Evolutionary conservation across 2,329 filamentous ascomycete species (phyloP).

Genomic region (Penicillium sumatraense): DNA sequence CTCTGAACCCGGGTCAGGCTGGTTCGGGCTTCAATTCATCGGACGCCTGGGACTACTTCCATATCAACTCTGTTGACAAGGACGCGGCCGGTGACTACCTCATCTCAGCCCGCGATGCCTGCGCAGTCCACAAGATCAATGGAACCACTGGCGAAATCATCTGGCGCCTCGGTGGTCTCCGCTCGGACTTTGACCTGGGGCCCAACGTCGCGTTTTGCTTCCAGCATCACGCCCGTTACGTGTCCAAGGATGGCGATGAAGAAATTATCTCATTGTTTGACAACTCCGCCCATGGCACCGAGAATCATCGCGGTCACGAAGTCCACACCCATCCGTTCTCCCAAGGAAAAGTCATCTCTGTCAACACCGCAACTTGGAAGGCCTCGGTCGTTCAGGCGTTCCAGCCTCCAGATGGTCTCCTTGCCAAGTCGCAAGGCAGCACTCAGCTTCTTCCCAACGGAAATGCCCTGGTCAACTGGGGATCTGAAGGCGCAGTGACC

Average conservation of each 20-base stretch:
- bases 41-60: constrained; percentile 57
- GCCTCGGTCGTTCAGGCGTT: constrained; percentile 54
- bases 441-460: constrained; percentile 60
- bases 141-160: constrained; percentile 52
- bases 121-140: constrained; percentile 54
- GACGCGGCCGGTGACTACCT: constrained; percentile 51
- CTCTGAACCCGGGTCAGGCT: constrained; percentile 52
- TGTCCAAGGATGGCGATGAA: constrained; percentile 50
- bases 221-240: constrained; percentile 57
- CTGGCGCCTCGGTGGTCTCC: constrained; percentile 53
- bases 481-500: constrained; percentile 52
- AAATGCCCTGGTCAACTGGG: constrained; percentile 63
- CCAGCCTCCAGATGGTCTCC: constrained; percentile 54
- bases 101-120: constrained; percentile 53
- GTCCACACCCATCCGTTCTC: constrained; percentile 48
- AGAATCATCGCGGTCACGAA: constrained; percentile 37
- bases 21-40: constrained; percentile 42
- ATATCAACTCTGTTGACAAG: constrained; percentile 53
- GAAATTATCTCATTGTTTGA: constrained; percentile 60
- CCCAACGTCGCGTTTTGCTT: constrained; percentile 54
- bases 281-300: constrained; percentile 54
- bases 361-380: constrained; percentile 50
- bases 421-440: constrained; percentile 57
- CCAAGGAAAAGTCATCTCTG: constrained; percentile 50
- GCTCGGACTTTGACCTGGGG: constrained; percentile 48